phyloP scores from a whole-genome alignment of 805 yeast genomes.

The Wickerhamomyces tratensis region DNA sequence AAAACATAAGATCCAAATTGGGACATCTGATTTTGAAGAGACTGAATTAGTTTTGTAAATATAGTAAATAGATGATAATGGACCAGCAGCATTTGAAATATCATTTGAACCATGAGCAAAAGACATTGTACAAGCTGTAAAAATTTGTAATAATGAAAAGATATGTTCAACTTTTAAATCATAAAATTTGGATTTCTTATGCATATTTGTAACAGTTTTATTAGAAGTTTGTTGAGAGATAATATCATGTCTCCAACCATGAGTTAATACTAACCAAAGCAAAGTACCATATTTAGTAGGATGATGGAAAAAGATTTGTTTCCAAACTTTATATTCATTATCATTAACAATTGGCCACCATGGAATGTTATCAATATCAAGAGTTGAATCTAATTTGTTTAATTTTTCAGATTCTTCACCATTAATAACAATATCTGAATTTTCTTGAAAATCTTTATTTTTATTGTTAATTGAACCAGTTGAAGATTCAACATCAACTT shows the following conservation, averaged over 20 bases:
- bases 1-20: conserved; percentile 61
- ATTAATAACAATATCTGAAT: too few relatives aligned
- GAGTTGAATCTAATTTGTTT: too few relatives aligned
- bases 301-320: conserved; percentile 15
- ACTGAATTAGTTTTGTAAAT: conserved; percentile 47
- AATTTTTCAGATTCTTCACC: too few relatives aligned
- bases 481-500: conserved; percentile 4
- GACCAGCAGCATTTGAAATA: conserved; percentile 72
- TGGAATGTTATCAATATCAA: too few relatives aligned
- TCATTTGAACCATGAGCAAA: conserved; percentile 81
- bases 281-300: conserved; percentile 49
- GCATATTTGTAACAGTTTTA: conserved; percentile 40
- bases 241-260: conserved; percentile 60
- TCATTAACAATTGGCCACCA: too few relatives aligned
- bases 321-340: too few relatives aligned
- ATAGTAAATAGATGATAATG: conserved; percentile 54
- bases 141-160: conserved; percentile 57
- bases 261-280: conserved; percentile 37
- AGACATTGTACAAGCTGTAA: conserved; percentile 73
- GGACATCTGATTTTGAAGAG: conserved; percentile 42
- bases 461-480: conserved; percentile 8
- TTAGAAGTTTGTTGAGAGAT: conserved; percentile 38
- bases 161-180: conserved; percentile 63
- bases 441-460: not conserved
- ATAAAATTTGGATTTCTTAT: conserved; percentile 50